These are phyloP conservation scores for Ophiostoma novo-ulmi DNA, from an alignment of 2,329 filamentous ascomycete species.

Conservation along the genomic window DNA sequence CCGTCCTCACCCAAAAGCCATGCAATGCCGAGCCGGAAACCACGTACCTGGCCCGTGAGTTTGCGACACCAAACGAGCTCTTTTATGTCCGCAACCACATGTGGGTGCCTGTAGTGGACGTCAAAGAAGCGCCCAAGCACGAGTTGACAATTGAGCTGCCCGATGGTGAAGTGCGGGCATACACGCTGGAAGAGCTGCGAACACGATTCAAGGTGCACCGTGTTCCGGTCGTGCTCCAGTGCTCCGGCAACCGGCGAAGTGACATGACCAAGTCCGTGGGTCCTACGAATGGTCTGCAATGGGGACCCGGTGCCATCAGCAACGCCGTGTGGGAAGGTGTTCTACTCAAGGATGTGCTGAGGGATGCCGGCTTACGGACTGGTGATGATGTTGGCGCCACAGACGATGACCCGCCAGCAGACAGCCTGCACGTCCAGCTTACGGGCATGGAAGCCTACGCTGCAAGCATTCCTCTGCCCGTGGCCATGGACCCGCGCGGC, in stretches of 20 bases:
- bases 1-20: slow-evolving; percentile 50
- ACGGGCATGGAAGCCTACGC: slow-evolving; percentile 56
- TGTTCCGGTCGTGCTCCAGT: slow-evolving; percentile 54
- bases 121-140: slow-evolving; percentile 37
- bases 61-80: slow-evolving; percentile 50
- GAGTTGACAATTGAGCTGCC: slow-evolving; percentile 53
- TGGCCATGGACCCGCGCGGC: slow-evolving; percentile 53
- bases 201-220: slow-evolving; percentile 46
- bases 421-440: slow-evolving; percentile 56
- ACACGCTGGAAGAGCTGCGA: slow-evolving; percentile 52
- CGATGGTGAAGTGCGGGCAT: slow-evolving; percentile 49
- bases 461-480: slow-evolving; percentile 55
- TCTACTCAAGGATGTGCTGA: slow-evolving; percentile 50
- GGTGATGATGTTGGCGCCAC: background rate
- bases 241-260: slow-evolving; percentile 55
- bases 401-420: slow-evolving; percentile 31
- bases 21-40: slow-evolving; percentile 58
- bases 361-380: slow-evolving; percentile 47
- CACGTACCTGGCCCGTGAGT: slow-evolving; percentile 44
- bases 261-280: slow-evolving; percentile 51
- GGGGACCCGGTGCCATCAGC: slow-evolving; percentile 56
- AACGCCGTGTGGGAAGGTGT: slow-evolving; percentile 57
- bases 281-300: slow-evolving; percentile 54
- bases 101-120: slow-evolving; percentile 49
- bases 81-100: slow-evolving; percentile 61